Conservation (phyloP, 331 rosid genomes). For the Cydonia oblonga region DNA sequence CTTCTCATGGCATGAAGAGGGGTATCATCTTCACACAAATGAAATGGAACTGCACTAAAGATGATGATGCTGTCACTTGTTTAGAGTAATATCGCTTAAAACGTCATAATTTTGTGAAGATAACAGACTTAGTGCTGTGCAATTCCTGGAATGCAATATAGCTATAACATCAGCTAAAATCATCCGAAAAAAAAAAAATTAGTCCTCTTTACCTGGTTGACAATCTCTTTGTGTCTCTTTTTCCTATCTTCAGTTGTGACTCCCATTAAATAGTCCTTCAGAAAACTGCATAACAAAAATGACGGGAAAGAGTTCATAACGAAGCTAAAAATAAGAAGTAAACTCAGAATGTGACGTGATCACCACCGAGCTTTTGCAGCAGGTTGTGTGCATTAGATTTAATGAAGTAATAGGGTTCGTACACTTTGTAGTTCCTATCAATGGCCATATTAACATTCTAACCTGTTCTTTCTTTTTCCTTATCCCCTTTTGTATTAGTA, state of each 20-base stretch:
- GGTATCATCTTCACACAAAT: no score
- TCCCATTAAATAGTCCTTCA: conserved; percentile 61
- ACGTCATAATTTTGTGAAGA: not conserved
- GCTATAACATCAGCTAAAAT: no score
- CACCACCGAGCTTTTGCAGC: not conserved
- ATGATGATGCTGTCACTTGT: no score
- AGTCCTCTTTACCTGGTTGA: conserved; percentile 53
- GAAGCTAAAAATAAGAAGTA: not conserved
- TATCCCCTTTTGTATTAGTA: not conserved
- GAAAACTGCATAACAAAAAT: conserved; percentile 35
- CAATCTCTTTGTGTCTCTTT: conserved; percentile 75
- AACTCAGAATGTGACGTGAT: not conserved
- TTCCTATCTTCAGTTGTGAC: conserved; percentile 85
- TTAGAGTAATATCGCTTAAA: no score
- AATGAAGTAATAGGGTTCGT: not conserved
- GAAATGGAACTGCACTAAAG: no score
- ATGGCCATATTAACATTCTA: not conserved
- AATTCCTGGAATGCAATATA: not conserved
- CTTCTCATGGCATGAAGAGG: no score
- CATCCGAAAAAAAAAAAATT: no score
- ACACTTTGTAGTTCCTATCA: not conserved
- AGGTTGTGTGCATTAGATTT: not conserved
- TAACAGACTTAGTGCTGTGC: not conserved
- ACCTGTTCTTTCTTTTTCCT: not conserved
- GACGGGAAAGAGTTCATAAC: not conserved